These are phyloP conservation scores for Stenogyne calaminthoides DNA, from an alignment of 305 asterid genomes.

Conservation along the genomic window DNA sequence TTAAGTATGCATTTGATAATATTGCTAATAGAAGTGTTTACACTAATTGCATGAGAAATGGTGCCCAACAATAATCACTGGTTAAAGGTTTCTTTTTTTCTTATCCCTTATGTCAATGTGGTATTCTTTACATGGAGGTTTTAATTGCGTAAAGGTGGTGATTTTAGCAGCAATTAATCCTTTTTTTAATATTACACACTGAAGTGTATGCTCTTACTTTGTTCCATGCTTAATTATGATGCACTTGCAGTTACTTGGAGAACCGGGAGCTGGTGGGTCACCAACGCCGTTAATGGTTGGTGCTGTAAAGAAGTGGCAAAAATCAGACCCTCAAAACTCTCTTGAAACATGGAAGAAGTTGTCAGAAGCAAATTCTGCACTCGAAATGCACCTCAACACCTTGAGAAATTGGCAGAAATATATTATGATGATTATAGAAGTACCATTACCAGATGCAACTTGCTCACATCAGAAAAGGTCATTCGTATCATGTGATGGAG, in stretches of 20 bases:
- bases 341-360: too few species aligned
- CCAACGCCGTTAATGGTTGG: too few species aligned
- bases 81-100: background rate
- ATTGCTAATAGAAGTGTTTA: conserved; percentile 19
- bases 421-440: conserved; percentile 52
- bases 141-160: too few species aligned
- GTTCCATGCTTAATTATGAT: too few species aligned
- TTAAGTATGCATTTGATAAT: conserved; percentile 22
- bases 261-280: too few species aligned
- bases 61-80: background rate
- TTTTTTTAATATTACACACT: too few species aligned
- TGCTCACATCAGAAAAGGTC: conserved; percentile 69
- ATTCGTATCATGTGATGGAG: too few species aligned
- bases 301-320: too few species aligned
- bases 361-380: conserved; percentile 66
- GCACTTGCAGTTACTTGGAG: too few species aligned
- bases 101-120: background rate
- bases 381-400: conserved; percentile 71
- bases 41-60: background rate
- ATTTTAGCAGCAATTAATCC: too few species aligned
- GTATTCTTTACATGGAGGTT: conserved; percentile 38
- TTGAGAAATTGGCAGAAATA: conserved; percentile 66
- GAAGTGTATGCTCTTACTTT: too few species aligned
- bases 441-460: conserved; percentile 67
- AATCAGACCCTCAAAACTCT: too few species aligned